Conservation (phyloP, 345 rosid species). For the Salix purpurea region DNA sequence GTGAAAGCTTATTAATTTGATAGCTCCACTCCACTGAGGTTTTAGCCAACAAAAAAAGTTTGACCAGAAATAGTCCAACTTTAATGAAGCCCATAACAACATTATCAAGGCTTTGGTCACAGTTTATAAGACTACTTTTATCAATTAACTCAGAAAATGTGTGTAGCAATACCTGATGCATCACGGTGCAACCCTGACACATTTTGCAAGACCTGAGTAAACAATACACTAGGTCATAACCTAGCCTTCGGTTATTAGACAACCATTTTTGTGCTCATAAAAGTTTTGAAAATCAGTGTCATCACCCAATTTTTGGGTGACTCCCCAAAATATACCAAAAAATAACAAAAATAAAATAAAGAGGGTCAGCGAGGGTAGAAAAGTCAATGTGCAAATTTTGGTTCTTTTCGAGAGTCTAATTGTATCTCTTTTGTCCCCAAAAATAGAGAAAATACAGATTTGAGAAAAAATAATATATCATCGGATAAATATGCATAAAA, state of each 20-base stretch:
- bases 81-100: constrained; percentile 4
- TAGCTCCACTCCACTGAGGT: constrained; percentile 21
- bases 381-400: too few relatives aligned
- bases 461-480: too few relatives aligned
- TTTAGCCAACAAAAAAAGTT: neutral
- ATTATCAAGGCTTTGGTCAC: neutral
- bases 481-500: too few relatives aligned
- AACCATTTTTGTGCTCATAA: neutral
- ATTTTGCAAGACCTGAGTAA: neutral
- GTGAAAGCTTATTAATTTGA: constrained; percentile 15
- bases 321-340: too few relatives aligned
- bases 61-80: constrained; percentile 12
- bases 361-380: too few relatives aligned
- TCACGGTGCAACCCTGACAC: neutral
- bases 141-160: constrained; percentile 3
- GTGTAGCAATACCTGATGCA: neutral
- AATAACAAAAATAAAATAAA: too few relatives aligned
- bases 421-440: too few relatives aligned
- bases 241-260: neutral
- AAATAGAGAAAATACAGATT: too few relatives aligned
- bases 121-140: constrained; percentile 2
- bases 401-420: too few relatives aligned
- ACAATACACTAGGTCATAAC: neutral
- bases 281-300: neutral
- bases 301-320: too few relatives aligned